Evolutionary conservation across 2,329 filamentous ascomycete genomes (phyloP), one percentile per base, ranked within the genome.

Genomic region (Pleochaeta shiraiana): DNA sequence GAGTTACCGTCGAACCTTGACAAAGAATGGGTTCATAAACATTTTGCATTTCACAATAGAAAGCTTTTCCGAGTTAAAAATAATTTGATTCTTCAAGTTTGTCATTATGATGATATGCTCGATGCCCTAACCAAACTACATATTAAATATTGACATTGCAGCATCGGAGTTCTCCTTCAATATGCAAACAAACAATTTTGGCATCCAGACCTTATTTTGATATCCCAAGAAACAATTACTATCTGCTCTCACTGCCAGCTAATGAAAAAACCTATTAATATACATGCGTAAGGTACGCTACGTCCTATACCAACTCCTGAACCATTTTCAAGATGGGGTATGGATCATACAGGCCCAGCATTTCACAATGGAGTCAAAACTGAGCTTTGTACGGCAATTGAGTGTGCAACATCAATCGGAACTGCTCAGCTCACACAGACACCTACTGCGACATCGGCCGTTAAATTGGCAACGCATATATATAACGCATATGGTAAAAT

Each of bases 331-430:
- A 60, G 28, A 21, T 60, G 2, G 57, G 57, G 53, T 14, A 59
- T 59, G 45, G 57, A 60, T 60, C 57, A 60, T n/a, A 60, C 57
- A 6, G 57, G 57, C 37, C 57, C 57, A 26, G 57, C 37, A 4
- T 26, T n/a, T 37, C 57, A 60, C 21, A 37, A 37, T 60, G 57
- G 31, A 28, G 26, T 11, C 14, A 26, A 4, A 33, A 30, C 28
- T 34, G 19, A 34, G n/a, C 30, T 60, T n/a, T 60, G 57, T 26
- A 60, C 28, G 14, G 11, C 31, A 19, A 60, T 60, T 28, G 31
- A 60, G 24, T 26, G 37, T 24, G 57, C 26, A 33, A 60, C 57
- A 16, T 60, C 28, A 33, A 28, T 28, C 28, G 28, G 3, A 60
- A 60, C 28, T n/a, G 21, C 24, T 21, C 7, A 21, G 24, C 24